Conservation (phyloP, 1,284 basidiomycete species). For the Tranzscheliella williamsii region DNA sequence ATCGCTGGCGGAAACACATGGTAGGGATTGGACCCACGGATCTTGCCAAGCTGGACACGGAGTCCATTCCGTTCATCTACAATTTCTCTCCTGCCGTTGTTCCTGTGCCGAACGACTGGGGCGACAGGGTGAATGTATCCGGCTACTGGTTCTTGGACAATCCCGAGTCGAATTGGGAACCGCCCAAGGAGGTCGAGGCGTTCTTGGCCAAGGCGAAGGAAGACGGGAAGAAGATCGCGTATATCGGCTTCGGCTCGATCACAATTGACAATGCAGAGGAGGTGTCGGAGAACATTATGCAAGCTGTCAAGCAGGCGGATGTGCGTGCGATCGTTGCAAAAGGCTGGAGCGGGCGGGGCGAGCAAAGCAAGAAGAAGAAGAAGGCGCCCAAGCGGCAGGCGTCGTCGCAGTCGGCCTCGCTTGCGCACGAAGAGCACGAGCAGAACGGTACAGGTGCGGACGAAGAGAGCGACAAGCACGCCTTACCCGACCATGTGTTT, state of each 20-base stretch:
- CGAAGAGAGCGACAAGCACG: slow-evolving; percentile 39
- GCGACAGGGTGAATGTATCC: slow-evolving; percentile 42
- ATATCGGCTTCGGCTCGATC: slow-evolving; percentile 63
- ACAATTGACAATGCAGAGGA: slow-evolving; percentile 36
- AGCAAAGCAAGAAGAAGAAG: slow-evolving; percentile 18
- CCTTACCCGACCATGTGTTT: slow-evolving; percentile 57
- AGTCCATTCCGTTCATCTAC: slow-evolving; percentile 53
- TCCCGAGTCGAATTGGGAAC: slow-evolving; percentile 67
- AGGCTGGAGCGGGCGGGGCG: slow-evolving; percentile 51
- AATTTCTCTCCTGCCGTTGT: slow-evolving; percentile 55
- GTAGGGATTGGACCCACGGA: slow-evolving; percentile 41
- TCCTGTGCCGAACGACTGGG: slow-evolving; percentile 53
- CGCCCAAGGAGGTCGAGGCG: slow-evolving; percentile 66
- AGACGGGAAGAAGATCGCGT: slow-evolving; percentile 65
- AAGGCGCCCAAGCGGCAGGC: slow-evolving; percentile 6
- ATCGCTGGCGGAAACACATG: slow-evolving; percentile 52
- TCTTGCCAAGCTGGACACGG: slow-evolving; percentile 31
- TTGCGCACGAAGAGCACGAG: neutral
- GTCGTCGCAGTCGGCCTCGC: neutral
- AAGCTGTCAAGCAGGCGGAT: slow-evolving; percentile 43
- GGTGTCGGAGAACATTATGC: slow-evolving; percentile 59
- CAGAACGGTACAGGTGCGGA: slow-evolving; percentile 11
- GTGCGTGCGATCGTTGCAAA: slow-evolving; percentile 58
- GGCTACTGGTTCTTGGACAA: slow-evolving; percentile 54
- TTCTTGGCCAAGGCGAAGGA: slow-evolving; percentile 68